Conservation (phyloP, 2,329 filamentous ascomycete genomes). For the Venturia aucupariae region DNA sequence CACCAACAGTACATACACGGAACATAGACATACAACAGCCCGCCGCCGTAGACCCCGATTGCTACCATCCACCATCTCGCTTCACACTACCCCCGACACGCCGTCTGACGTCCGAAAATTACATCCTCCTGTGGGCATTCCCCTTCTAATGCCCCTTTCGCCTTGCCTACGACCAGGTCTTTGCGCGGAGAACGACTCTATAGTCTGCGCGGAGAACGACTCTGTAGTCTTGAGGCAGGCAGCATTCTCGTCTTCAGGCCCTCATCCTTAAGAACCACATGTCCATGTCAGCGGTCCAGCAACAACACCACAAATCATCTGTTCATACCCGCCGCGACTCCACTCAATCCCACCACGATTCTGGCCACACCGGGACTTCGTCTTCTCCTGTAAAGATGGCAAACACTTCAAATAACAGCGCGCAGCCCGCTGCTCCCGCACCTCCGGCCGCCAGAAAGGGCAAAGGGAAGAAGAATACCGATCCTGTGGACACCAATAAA, state of each 20-base stretch:
- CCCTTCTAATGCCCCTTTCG: conserved; percentile 4
- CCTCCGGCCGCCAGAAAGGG: conserved; percentile 59
- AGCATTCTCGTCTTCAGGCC: neutral
- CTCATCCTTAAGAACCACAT: neutral
- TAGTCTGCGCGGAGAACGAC: neutral
- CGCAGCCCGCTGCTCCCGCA: conserved; percentile 33
- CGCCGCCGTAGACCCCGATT: neutral
- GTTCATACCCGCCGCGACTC: neutral
- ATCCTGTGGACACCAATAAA: conserved; percentile 84
- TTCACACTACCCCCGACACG: neutral
- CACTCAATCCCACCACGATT: neutral
- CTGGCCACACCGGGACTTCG: neutral
- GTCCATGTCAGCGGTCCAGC: conserved; percentile 1
- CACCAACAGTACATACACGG: neutral
- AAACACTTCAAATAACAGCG: neutral
- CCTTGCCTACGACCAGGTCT: neutral
- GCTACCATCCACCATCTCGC: neutral
- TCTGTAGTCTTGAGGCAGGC: neutral
- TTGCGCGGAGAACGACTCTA: neutral
- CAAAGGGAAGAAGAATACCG: conserved; percentile 75
- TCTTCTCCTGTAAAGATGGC: neutral
- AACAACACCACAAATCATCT: neutral
- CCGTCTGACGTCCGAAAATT: neutral
- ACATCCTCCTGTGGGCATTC: conserved; percentile 1
- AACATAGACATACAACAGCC: neutral